Base-by-base conservation (phyloP, 768 basidiomycete species). In the Pisolithus tinctorius region DNA sequence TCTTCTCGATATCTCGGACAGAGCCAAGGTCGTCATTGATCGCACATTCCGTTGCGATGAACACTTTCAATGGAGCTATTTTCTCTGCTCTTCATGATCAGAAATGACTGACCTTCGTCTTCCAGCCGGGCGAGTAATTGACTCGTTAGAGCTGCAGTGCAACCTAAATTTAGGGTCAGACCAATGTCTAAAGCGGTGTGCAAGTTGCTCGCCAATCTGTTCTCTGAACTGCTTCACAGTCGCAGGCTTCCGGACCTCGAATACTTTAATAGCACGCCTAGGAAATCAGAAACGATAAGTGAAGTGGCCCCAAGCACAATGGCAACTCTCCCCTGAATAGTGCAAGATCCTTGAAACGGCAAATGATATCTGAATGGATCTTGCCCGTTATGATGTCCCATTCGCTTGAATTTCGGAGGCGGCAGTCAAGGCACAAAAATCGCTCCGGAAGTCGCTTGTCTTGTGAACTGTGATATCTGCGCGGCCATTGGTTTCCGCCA, bases 371-470 rank as follows among this genome's bases (percentile, higher is more conserved):
- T 10, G 64, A 63, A 58, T 83, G 82, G 34, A 81, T 62, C 55
- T 78, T 75, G 37, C 74, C 69, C 50, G 80, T 76, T 58, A 88
- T 83, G 16, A 89, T 69, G 42, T 83, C 79, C 84, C 86, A 89
- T 52, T 80, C 81, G 37, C 74, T 66, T 57, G 87, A 86, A 11
- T 74, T 76, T 45, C 74, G 78, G 43, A 86, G 72, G 31, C 86
- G 82, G 64, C 89, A 92, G 57, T 86, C 82, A 65, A 90, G 85
- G 67, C 88, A 92, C 27, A 76, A 60, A 55, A 88, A 90, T 51
- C 73, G 70, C 0, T 63, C 49, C 2, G 86, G 87, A 40, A 90
- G 69, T 11, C 82, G 77, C 25, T 62, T 55, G 56, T 88, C 88
- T 23, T 74, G 61, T 4, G 64, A 65, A 5, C 79, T 77, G 59